Evolutionary conservation across 805 yeast genomes (phyloP).

Genomic region (Zygoascus biomembranicola): DNA sequence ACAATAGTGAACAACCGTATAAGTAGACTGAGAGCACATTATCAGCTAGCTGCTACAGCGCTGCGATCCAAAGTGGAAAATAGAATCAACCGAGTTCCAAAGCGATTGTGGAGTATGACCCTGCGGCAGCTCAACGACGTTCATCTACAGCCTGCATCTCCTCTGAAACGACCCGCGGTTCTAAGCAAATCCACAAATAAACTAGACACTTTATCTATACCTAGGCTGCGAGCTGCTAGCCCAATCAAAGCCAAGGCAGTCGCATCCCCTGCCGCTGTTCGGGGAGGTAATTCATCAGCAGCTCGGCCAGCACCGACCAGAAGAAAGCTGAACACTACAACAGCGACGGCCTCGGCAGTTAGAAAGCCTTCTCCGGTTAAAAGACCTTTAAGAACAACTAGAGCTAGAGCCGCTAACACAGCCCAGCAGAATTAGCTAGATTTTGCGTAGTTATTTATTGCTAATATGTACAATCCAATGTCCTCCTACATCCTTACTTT

Average conservation of each 20-base stretch:
- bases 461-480: slow-evolving; percentile 2
- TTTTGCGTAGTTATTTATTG: background rate
- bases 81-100: slow-evolving; percentile 40
- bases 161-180: background rate
- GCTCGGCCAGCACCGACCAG: background rate
- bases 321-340: background rate
- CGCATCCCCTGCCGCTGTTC: background rate
- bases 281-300: background rate
- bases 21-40: slow-evolving; percentile 24
- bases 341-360: background rate
- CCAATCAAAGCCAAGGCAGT: background rate
- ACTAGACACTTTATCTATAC: background rate
- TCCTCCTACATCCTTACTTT: background rate
- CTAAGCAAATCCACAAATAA: background rate
- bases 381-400: background rate
- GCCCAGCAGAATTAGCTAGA: background rate
- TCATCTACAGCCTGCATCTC: background rate
- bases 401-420: background rate
- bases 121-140: slow-evolving; percentile 27
- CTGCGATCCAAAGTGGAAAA: slow-evolving; percentile 34
- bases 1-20: slow-evolving; percentile 24
- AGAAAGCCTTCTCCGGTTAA: background rate
- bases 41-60: slow-evolving; percentile 21
- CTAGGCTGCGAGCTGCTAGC: background rate
- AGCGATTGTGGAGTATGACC: slow-evolving; percentile 37